Evolutionary conservation across 164 flowering plant genomes (phyloP).

Genomic region (Buxus sempervirens): DNA sequence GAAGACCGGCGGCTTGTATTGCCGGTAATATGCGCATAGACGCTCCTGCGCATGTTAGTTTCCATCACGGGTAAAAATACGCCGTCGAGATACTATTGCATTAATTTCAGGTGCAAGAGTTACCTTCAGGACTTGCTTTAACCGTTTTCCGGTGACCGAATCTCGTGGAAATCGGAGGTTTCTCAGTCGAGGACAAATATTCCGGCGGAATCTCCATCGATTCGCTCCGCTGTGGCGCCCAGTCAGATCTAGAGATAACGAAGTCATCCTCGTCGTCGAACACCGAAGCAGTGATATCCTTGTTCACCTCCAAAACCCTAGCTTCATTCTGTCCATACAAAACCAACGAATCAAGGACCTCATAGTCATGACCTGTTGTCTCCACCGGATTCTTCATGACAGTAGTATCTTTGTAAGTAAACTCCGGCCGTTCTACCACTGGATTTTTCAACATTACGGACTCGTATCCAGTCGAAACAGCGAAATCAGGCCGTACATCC

Average conservation of each 20-base stretch:
- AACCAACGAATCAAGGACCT: slow-evolving; percentile 1
- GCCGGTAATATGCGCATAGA: neutral
- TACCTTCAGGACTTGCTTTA: slow-evolving; percentile 75
- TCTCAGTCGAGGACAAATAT: slow-evolving; percentile 22
- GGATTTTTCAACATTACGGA: neutral
- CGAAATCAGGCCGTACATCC: slow-evolving; percentile 8
- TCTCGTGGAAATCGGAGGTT: slow-evolving; percentile 56
- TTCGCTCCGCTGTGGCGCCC: slow-evolving; percentile 26
- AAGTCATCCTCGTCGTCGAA: slow-evolving; percentile 28
- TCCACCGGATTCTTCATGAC: neutral
- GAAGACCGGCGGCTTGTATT: neutral
- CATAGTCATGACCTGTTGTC: neutral
- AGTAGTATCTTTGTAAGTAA: neutral
- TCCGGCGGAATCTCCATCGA: slow-evolving; percentile 27
- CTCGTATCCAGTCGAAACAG: neutral
- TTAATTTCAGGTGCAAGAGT: too few species aligned
- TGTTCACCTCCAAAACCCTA: slow-evolving; percentile 4
- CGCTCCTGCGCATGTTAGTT: slow-evolving; percentile 3
- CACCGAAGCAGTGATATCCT: neutral
- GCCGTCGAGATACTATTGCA: neutral
- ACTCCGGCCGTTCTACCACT: slow-evolving; percentile 1
- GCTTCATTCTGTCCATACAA: neutral
- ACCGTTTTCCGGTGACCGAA: slow-evolving; percentile 53
- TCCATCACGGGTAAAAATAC: neutral
- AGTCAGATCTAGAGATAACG: slow-evolving; percentile 24